A percentile compares a stretch with the other conserved stretches of the same genome.
Evolutionary conservation across 2,329 filamentous ascomycete genomes (phyloP).

Genomic region (Pestalotiopsis sp.): DNA sequence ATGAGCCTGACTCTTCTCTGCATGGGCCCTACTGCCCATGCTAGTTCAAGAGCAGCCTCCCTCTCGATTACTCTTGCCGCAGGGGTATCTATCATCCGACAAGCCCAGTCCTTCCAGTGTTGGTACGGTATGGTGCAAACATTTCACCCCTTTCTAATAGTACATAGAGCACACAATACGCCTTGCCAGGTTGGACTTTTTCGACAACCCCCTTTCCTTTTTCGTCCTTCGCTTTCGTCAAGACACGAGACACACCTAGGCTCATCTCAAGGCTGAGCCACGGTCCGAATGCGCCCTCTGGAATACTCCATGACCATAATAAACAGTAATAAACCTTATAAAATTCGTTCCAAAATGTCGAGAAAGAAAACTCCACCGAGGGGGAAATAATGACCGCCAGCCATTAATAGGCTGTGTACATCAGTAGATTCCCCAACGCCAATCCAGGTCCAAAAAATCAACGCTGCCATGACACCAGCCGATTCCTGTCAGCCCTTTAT

Average conservation of each 20-base stretch:
- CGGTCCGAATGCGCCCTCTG: background rate
- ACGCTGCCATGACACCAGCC: constrained; percentile 13
- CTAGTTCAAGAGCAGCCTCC: background rate
- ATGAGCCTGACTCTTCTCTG: background rate
- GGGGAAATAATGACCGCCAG: background rate
- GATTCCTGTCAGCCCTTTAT: constrained; percentile 4
- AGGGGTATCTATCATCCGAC: background rate
- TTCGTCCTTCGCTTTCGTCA: background rate
- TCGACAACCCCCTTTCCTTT: background rate
- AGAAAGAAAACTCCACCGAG: background rate
- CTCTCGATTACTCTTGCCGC: background rate
- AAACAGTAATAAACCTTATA: background rate
- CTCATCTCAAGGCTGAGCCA: background rate
- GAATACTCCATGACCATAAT: background rate
- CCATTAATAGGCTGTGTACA: constrained; percentile 5
- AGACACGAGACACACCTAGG: background rate
- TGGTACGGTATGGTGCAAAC: background rate
- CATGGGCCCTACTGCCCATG: background rate
- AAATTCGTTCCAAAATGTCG: background rate
- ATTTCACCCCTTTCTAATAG: constrained; percentile 1
- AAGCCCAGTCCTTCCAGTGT: background rate
- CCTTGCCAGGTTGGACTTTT: constrained; percentile 1
- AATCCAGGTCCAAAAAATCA: constrained; percentile 2
- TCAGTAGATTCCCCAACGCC: constrained; percentile 11
- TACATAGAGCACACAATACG: constrained; percentile 3